phyloP scores from a whole-genome alignment of 352 stramenopile genomes.

The Phytophthora macrochlamydospora region DNA sequence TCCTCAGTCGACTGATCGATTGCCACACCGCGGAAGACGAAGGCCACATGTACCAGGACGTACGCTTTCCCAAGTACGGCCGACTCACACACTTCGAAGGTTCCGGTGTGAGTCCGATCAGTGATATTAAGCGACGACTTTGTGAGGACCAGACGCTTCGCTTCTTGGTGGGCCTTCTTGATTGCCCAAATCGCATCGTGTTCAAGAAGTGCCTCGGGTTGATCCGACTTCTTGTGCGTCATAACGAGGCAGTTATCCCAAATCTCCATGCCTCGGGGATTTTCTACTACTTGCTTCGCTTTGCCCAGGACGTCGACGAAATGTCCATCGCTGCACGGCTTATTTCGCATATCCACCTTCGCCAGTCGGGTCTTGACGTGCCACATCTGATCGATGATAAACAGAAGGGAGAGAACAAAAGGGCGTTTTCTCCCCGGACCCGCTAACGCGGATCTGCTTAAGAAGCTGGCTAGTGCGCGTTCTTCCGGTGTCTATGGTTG shows the following conservation, averaged over 20 bases:
- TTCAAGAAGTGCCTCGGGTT: slow-evolving; percentile 87
- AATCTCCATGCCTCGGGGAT: slow-evolving; percentile 83
- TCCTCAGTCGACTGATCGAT: slow-evolving; percentile 83
- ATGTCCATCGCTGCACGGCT: slow-evolving; percentile 81
- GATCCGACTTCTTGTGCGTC: slow-evolving; percentile 80
- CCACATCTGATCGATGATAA: slow-evolving; percentile 69
- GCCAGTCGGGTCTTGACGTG: slow-evolving; percentile 71
- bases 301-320: slow-evolving; percentile 80
- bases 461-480: slow-evolving; percentile 86
- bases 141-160: slow-evolving; percentile 80
- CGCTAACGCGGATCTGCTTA: slow-evolving; percentile 82
- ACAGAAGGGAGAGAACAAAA: slow-evolving; percentile 83
- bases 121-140: slow-evolving; percentile 73
- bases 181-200: slow-evolving; percentile 83
- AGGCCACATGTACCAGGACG: slow-evolving; percentile 77
- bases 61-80: slow-evolving; percentile 81
- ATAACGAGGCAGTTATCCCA: slow-evolving; percentile 87
- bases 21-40: slow-evolving; percentile 85
- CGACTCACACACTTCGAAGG: slow-evolving; percentile 85
- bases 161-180: slow-evolving; percentile 80
- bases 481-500: slow-evolving; percentile 86
- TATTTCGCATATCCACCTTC: slow-evolving; percentile 84
- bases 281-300: slow-evolving; percentile 88
- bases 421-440: slow-evolving; percentile 79
- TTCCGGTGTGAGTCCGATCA: slow-evolving; percentile 76